Base-by-base conservation (phyloP, 805 yeast species). In the Sugiyamaella smithiae region DNA sequence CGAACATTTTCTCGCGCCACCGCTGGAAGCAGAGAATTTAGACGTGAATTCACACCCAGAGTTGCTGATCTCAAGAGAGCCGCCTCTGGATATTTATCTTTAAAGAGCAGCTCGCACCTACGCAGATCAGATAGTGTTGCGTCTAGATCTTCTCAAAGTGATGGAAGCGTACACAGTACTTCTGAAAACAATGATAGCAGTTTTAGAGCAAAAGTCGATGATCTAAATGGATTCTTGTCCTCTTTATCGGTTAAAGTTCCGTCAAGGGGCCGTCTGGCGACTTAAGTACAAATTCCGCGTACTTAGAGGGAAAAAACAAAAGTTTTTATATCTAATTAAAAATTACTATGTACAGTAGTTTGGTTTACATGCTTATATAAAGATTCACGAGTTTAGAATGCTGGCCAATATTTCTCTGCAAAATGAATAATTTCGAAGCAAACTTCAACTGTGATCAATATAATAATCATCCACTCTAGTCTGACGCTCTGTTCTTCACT, bases 381-480 rank as follows among this genome's bases (percentile, higher is more conserved):
- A 20, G n/a, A 20, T 4, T 8, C 22, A 11, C 29, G 17, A 17
- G 3, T 4, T 14, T 14, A 9, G n/a, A 8, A 23, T 37, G 26
- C 22, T 11, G 22, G 11, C 41, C 41, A 37, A 23, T 67, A 76
- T 40, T 79, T 69, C 56, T 84, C 89, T 55, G 77, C 78, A 56
- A 86, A 85, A 60, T 87, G 95, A 56, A 81, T 77, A 1, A 80
- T 68, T 63, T 90, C 97, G 63, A 89, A 86, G 22, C 82, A 71
- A 12, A 90, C 96, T 62, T 90, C 97, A 43, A 90, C 80, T 75
- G 85, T 75, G 52, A 90, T 90, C 56, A 90, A 71, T 23, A 82
- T 72, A 46, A 90, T 88, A 57, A 90, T 88, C 64, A 88, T 84
- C 95, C 95, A 86, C 63, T 90, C 97, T 40, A 90, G 69, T 17